Percentiles rank a stretch among this genome's conserved stretches.
These are phyloP conservation scores for Globisporangium middletonii DNA, from an alignment of 352 stramenopile species.

Conservation along the genomic window DNA sequence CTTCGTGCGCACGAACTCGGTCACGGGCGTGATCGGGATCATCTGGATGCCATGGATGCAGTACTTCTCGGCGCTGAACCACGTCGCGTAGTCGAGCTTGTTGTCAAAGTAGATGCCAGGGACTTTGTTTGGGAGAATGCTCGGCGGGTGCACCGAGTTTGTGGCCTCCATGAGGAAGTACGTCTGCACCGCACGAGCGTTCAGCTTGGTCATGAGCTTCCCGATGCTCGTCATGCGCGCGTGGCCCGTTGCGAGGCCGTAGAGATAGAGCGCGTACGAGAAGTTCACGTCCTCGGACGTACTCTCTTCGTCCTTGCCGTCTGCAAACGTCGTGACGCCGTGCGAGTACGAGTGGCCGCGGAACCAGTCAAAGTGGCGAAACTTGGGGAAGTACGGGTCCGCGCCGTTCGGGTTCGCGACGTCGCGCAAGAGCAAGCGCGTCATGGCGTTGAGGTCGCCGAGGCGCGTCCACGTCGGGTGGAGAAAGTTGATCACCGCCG, in stretches of 20 bases:
- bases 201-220: conserved; percentile 53
- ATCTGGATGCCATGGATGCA: conserved; percentile 83
- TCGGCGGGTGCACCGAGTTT: conserved; percentile 45
- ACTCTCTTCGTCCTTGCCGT: conserved; percentile 65
- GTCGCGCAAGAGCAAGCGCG: conserved; percentile 38
- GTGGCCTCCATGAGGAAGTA: conserved; percentile 66
- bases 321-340: conserved; percentile 39
- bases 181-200: conserved; percentile 40
- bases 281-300: conserved; percentile 71
- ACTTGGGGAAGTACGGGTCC: conserved; percentile 61
- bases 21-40: conserved; percentile 56
- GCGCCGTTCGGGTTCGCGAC: conserved; percentile 37
- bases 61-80: conserved; percentile 58
- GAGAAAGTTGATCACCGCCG: conserved; percentile 62
- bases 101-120: conserved; percentile 76
- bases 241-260: conserved; percentile 32
- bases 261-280: conserved; percentile 48
- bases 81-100: conserved; percentile 76
- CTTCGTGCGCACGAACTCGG: conserved; percentile 45
- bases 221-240: conserved; percentile 34
- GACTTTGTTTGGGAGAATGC: conserved; percentile 41
- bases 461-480: conserved; percentile 55
- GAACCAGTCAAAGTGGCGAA: conserved; percentile 66
- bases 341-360: conserved; percentile 67
- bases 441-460: conserved; percentile 46